Evolutionary conservation across 768 basidiomycete species (phyloP), one percentile per base, ranked within the genome.

Genomic region (Boletellus ananas): DNA sequence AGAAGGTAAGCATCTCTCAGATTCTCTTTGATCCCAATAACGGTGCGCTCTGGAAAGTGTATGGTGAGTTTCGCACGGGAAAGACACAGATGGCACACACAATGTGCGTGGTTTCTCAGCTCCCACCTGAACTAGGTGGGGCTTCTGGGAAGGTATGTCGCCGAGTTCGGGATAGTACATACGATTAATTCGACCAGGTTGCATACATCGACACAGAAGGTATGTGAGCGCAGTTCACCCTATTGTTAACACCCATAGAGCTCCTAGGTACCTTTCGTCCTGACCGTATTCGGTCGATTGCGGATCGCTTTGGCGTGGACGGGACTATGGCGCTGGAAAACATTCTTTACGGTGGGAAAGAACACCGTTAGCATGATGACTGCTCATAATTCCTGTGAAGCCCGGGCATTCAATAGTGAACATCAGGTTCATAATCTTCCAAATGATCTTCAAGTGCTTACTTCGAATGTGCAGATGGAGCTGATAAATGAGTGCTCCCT

Each of bases 61-160:
- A 93, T 61, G 94, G 95, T 39, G 94, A 98, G 69, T 97, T 89
- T 68, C 81, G 94, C 29, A 97, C 95, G 0, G 94, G 94, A 27
- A 94, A 95, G 71, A 96, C 94, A 6, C 95, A 98, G 64, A 75
- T 95, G 43, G 92, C 91, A 21, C 95, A 96, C 69, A 98, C 94
- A 12, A 87, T 96, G 79, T 91, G 90, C 59, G 90, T 98, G 7
- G 74, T 94, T 5, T 70, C 91, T 4, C 94, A 98, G 63, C 79
- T 97, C 39, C 94, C 94, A 25, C 74, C 81, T 3, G 93, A 95
- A 43, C 78, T 94, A 60, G 94, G 93, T 6, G 94, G 94, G 7
- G 94, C 90, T 1, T 79, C 87, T 13, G 94, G 94, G 36, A 95
- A 91, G 76, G 89, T 84, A 45, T 39, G 64, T 52, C 14, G 5